Evolutionary conservation across 1,284 basidiomycete genomes (phyloP).

Genomic region (Trichosporon ovoides): DNA sequence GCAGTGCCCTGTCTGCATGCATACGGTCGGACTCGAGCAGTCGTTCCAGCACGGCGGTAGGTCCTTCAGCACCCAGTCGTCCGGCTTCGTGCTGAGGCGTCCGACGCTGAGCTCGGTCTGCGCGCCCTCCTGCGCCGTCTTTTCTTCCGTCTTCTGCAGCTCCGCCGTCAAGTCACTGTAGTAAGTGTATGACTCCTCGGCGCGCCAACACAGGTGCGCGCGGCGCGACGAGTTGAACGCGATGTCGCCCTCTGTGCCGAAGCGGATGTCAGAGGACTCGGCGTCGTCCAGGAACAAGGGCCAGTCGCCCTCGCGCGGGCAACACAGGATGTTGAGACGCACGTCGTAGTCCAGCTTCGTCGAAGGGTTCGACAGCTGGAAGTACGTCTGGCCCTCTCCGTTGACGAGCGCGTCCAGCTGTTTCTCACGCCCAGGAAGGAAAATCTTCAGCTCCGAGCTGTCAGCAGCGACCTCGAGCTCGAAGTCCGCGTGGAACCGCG

Average conservation of each 20-base stretch:
- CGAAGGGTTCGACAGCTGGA: slow-evolving; percentile 1
- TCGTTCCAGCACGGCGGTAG: slow-evolving; percentile 48
- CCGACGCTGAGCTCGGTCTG: background rate
- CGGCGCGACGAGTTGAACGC: slow-evolving; percentile 43
- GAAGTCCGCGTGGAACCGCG: slow-evolving; percentile 23
- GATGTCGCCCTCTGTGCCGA: slow-evolving; percentile 42
- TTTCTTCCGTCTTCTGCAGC: slow-evolving; percentile 4
- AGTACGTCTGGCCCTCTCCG: slow-evolving; percentile 7
- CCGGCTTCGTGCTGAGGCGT: slow-evolving; percentile 13
- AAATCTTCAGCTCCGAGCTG: slow-evolving; percentile 33
- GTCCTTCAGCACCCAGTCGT: slow-evolving; percentile 41
- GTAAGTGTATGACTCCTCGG: slow-evolving; percentile 29
- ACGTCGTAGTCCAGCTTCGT: slow-evolving; percentile 29
- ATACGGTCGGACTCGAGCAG: slow-evolving; percentile 44
- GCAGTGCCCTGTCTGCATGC: slow-evolving; percentile 47
- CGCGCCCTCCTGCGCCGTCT: background rate
- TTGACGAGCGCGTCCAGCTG: slow-evolving; percentile 25
- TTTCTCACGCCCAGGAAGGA: slow-evolving; percentile 29
- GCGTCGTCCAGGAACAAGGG: slow-evolving; percentile 47
- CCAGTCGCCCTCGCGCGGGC: slow-evolving; percentile 44
- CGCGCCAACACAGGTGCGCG: slow-evolving; percentile 35
- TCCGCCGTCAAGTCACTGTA: slow-evolving; percentile 13
- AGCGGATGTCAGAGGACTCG: slow-evolving; percentile 43
- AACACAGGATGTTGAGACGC: slow-evolving; percentile 46
- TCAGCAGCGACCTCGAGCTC: slow-evolving; percentile 38